These are phyloP conservation scores for Volvox reticuliferus DNA, from an alignment of 139 green algal species.

Conservation along the genomic window DNA sequence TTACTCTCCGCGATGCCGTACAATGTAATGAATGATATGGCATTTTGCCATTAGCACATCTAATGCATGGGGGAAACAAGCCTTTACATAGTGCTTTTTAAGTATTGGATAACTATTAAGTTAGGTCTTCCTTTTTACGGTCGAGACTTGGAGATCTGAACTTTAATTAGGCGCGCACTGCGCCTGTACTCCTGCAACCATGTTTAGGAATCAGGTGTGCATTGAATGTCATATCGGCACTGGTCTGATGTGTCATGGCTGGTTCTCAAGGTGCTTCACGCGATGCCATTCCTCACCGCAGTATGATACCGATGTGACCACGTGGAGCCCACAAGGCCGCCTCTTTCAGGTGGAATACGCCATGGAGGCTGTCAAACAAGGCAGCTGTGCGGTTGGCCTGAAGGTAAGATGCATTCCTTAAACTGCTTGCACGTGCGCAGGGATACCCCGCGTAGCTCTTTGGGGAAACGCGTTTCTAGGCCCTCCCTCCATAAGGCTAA, in stretches of 20 bases:
- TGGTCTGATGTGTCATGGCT: too few species aligned
- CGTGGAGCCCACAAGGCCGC: conserved; percentile 95
- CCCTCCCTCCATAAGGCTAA: too few species aligned
- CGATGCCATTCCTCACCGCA: conserved; percentile 60
- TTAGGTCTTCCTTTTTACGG: too few species aligned
- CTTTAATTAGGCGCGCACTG: background rate
- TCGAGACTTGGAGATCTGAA: background rate
- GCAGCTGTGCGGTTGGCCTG: conserved; percentile 92
- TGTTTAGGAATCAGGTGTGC: conserved; percentile 54
- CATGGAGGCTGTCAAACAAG: conserved; percentile 99
- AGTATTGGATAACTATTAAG: too few species aligned
- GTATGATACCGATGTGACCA: conserved; percentile 98
- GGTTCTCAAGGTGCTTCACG: background rate
- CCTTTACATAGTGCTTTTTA: too few species aligned
- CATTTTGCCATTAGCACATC: too few species aligned
- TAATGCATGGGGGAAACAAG: too few species aligned
- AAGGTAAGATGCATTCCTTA: conserved; percentile 68
- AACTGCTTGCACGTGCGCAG: too few species aligned
- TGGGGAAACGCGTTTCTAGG: too few species aligned
- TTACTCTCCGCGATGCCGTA: too few species aligned
- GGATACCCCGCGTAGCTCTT: too few species aligned
- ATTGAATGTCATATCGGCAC: background rate
- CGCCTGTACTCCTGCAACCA: conserved; percentile 2
- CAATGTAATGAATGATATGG: too few species aligned
- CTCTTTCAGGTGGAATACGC: conserved; percentile 98